phyloP scores from a whole-genome alignment of 352 stramenopile species.

The Pythium vanterpoolii region DNA sequence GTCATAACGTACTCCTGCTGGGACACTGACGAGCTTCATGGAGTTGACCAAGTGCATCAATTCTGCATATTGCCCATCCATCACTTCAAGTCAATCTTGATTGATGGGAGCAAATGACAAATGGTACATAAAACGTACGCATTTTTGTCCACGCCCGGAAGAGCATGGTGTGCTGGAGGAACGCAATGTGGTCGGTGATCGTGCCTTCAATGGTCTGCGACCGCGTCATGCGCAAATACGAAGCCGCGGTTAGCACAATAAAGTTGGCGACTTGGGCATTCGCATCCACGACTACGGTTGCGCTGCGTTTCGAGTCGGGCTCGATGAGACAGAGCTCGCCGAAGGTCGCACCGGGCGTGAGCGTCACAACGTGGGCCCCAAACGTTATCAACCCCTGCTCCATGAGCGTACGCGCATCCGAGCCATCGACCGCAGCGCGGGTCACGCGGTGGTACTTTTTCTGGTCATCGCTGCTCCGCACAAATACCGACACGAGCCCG shows the following conservation, averaged over 20 bases:
- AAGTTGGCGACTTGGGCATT: slow-evolving; percentile 73
- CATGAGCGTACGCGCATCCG: slow-evolving; percentile 41
- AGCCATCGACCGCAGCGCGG: slow-evolving; percentile 40
- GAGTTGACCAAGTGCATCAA: slow-evolving; percentile 84
- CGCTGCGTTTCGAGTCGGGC: slow-evolving; percentile 80
- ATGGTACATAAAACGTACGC: slow-evolving; percentile 37
- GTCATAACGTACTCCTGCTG: slow-evolving; percentile 51
- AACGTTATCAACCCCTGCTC: slow-evolving; percentile 39
- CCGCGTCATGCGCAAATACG: slow-evolving; percentile 78
- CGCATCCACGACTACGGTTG: slow-evolving; percentile 73
- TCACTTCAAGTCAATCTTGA: neutral
- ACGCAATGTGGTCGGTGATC: slow-evolving; percentile 83
- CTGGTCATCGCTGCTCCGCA: slow-evolving; percentile 70
- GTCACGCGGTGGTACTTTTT: slow-evolving; percentile 51
- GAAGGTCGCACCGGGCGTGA: slow-evolving; percentile 76
- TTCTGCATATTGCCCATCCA: slow-evolving; percentile 38
- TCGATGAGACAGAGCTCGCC: slow-evolving; percentile 85
- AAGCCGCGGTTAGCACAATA: slow-evolving; percentile 78
- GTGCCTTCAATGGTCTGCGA: slow-evolving; percentile 78
- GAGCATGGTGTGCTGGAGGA: slow-evolving; percentile 74
- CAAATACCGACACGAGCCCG: slow-evolving; percentile 68
- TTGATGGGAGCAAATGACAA: neutral
- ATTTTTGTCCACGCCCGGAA: slow-evolving; percentile 84
- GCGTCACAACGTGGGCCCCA: slow-evolving; percentile 63
- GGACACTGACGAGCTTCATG: slow-evolving; percentile 70